These are phyloP conservation scores for Ascochyta lentis DNA, from an alignment of 2,329 filamentous ascomycete genomes.

Conservation along the genomic window DNA sequence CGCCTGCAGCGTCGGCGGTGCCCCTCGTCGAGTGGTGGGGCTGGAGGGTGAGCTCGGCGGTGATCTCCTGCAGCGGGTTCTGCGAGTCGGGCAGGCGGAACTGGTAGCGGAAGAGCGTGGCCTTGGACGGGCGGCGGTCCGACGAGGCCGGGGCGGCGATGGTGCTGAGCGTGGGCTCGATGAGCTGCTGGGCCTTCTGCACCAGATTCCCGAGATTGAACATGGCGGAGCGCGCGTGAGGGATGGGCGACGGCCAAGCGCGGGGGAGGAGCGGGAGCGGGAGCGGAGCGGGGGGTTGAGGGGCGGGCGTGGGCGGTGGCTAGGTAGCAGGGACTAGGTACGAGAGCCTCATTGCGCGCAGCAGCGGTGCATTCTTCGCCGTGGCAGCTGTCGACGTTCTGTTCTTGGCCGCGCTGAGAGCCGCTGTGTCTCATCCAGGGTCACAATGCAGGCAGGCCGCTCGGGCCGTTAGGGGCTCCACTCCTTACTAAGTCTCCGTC, in stretches of 20 bases:
- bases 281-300: too few relatives aligned
- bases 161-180: slow-evolving; percentile 80
- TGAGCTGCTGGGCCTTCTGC: slow-evolving; percentile 93
- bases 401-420: slow-evolving; percentile 13
- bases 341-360: slow-evolving; percentile 39
- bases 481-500: slow-evolving; percentile 7
- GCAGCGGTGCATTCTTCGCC: slow-evolving; percentile 13
- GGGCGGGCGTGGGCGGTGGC: not conserved
- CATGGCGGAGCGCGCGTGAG: slow-evolving; percentile 29
- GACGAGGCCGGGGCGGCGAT: slow-evolving; percentile 69
- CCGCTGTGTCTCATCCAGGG: slow-evolving; percentile 15
- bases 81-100: slow-evolving; percentile 94
- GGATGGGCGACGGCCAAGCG: too few relatives aligned
- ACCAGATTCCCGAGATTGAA: slow-evolving; percentile 77
- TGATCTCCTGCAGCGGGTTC: slow-evolving; percentile 94
- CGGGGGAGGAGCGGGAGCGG: too few relatives aligned
- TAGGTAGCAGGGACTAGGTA: slow-evolving; percentile 22
- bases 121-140: slow-evolving; percentile 86
- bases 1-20: slow-evolving; percentile 50
- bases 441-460: slow-evolving; percentile 10
- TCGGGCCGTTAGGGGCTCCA: slow-evolving; percentile 12
- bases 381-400: slow-evolving; percentile 6
- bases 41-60: slow-evolving; percentile 88
- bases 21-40: slow-evolving; percentile 65
- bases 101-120: slow-evolving; percentile 91